These are phyloP conservation scores for Sporopachydermia quercuum DNA, from an alignment of 805 yeast genomes.

Conservation along the genomic window DNA sequence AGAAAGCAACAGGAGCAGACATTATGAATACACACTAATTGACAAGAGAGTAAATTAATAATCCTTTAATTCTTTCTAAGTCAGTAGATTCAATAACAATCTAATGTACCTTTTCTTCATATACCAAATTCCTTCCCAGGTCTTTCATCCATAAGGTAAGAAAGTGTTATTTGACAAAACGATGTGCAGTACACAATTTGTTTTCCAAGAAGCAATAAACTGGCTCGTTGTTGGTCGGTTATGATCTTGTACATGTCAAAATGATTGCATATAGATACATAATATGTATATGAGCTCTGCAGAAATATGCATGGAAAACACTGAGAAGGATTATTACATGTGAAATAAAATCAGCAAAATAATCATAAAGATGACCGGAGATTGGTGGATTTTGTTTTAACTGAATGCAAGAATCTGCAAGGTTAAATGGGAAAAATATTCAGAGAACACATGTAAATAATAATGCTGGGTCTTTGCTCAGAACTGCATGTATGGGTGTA, in stretches of 20 bases:
- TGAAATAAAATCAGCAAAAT: not conserved
- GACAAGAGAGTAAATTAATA: not conserved
- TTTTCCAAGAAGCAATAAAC: not conserved
- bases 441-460: too few species aligned
- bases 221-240: conserved; percentile 1
- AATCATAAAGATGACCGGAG: not conserved
- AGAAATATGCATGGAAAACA: not conserved
- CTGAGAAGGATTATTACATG: not conserved
- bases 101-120: not conserved
- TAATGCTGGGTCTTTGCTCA: too few species aligned
- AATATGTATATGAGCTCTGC: not conserved
- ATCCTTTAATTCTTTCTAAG: not conserved
- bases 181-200: too few species aligned
- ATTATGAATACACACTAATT: not conserved
- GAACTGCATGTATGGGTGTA: not conserved
- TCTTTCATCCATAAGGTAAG: too few species aligned
- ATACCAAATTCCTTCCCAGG: too few species aligned
- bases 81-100: not conserved
- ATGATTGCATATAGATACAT: not conserved
- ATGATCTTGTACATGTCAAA: not conserved
- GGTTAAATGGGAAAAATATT: too few species aligned
- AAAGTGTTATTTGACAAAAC: too few species aligned
- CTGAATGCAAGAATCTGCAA: not conserved
- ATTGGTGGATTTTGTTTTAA: not conserved
- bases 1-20: not conserved